Evolutionary conservation across 208 protist genomes (phyloP).

Genomic region (Acanthamoeba sp.): DNA sequence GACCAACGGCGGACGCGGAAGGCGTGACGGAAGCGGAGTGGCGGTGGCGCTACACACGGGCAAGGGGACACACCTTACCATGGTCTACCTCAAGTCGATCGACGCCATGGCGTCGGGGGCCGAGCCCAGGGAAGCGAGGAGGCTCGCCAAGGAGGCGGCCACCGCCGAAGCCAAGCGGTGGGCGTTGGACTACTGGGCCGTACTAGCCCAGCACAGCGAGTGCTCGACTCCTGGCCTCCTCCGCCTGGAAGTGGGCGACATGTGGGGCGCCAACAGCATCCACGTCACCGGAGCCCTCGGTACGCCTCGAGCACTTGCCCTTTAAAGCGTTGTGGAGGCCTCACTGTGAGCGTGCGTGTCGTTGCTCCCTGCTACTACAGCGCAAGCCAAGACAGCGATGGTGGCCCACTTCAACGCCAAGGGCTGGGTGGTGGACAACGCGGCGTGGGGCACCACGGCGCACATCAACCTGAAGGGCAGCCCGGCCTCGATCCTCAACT

Average conservation of each 20-base stretch:
- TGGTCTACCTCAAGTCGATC: slow-evolving; percentile 48
- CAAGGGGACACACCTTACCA: slow-evolving; percentile 2
- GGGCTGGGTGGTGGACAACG: slow-evolving; percentile 31
- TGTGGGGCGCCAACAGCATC: slow-evolving; percentile 56
- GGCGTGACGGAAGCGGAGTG: background rate
- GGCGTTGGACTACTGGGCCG: background rate
- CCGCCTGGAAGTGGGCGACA: background rate
- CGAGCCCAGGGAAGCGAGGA: background rate
- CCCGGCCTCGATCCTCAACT: background rate
- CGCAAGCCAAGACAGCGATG: background rate
- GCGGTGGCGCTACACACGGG: slow-evolving; percentile 39
- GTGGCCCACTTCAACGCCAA: slow-evolving; percentile 40
- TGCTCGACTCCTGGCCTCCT: background rate
- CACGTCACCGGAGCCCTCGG: background rate
- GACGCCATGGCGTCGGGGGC: background rate
- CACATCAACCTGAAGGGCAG: slow-evolving; percentile 52
- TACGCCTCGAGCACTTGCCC: background rate
- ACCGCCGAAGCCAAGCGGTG: background rate
- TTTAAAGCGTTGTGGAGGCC: background rate
- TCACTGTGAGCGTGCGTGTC: background rate
- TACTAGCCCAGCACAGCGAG: background rate
- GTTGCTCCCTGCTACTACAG: background rate
- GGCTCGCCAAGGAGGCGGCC: background rate
- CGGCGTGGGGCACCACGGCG: background rate
- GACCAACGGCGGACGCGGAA: background rate